Conservation (phyloP, 345 rosid species). For the Salix exigua region DNA sequence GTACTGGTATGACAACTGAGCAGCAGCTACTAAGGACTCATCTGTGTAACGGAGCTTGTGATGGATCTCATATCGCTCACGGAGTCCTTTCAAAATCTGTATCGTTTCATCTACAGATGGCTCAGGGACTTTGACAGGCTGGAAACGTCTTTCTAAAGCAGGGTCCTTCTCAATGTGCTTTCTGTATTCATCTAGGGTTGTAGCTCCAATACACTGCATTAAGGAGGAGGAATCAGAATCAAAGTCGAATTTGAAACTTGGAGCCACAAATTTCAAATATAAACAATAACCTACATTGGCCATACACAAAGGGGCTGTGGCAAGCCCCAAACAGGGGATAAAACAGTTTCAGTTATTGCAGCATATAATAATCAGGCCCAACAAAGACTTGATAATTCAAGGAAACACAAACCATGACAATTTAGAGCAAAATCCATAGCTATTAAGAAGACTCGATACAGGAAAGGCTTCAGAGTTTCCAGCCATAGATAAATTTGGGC, state of each 20-base stretch:
- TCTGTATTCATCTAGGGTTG: constrained; percentile 94
- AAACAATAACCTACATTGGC: neutral
- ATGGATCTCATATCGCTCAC: constrained; percentile 96
- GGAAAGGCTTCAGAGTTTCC: neutral
- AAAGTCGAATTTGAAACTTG: neutral
- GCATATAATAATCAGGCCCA: neutral
- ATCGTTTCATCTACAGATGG: constrained; percentile 93
- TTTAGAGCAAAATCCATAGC: neutral
- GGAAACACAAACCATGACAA: neutral
- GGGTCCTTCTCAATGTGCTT: constrained; percentile 99
- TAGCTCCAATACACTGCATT: constrained; percentile 96
- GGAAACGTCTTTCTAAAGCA: constrained; percentile 94
- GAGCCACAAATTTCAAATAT: neutral
- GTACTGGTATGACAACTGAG: constrained; percentile 89
- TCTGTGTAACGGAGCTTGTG: constrained; percentile 97
- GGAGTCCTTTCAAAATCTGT: constrained; percentile 84
- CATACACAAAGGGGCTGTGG: neutral
- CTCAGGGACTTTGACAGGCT: constrained; percentile 99
- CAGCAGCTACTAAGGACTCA: constrained; percentile 83
- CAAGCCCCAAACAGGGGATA: neutral
- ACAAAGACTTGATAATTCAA: neutral
- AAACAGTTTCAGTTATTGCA: neutral
- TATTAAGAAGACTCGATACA: neutral
- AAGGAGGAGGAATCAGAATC: constrained; percentile 7
- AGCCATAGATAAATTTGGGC: neutral